phyloP scores from a whole-genome alignment of 257 asterid species.

The Parsonsia alboflavescens region DNA sequence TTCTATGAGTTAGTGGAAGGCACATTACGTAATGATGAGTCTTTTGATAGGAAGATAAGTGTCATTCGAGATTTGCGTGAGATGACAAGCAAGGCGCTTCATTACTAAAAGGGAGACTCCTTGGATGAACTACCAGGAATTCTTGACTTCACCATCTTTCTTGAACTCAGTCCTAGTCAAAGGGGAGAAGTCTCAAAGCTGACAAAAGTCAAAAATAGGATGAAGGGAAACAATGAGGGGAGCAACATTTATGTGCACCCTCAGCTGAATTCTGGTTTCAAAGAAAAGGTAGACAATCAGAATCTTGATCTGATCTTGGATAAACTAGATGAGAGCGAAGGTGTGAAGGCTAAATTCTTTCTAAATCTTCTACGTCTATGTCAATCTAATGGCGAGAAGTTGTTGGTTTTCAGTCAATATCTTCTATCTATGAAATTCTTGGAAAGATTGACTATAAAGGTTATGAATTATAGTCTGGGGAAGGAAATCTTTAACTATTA shows the following conservation, averaged over 20 bases:
- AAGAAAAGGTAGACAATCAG: conserved; percentile 39
- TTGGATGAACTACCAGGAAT: conserved; percentile 93
- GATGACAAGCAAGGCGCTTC: conserved; percentile 75
- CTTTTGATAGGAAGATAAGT: conserved; percentile 50
- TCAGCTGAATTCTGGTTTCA: conserved; percentile 24
- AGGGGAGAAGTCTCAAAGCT: conserved; percentile 41
- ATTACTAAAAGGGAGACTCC: conserved; percentile 85
- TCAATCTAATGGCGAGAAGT: conserved; percentile 64
- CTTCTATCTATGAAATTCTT: conserved; percentile 71
- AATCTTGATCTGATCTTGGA: conserved; percentile 35
- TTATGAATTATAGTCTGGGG: conserved; percentile 57
- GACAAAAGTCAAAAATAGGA: conserved; percentile 37
- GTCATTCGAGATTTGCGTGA: conserved; percentile 74
- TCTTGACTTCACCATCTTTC: conserved; percentile 71
- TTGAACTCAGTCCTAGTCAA: conserved; percentile 53
- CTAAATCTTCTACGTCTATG: conserved; percentile 74
- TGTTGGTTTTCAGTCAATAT: conserved; percentile 85
- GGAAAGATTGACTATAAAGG: conserved; percentile 63
- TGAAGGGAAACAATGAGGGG: conserved; percentile 65
- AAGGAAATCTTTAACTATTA: conserved; percentile 81
- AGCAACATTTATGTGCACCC: conserved; percentile 83
- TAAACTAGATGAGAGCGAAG: conserved; percentile 32
- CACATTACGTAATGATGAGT: conserved; percentile 54
- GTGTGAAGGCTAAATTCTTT: conserved; percentile 75
- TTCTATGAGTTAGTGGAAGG: conserved; percentile 73